These are phyloP conservation scores for Chalaropsis ovoidea DNA, from an alignment of 2,329 filamentous ascomycete genomes.

Conservation along the genomic window DNA sequence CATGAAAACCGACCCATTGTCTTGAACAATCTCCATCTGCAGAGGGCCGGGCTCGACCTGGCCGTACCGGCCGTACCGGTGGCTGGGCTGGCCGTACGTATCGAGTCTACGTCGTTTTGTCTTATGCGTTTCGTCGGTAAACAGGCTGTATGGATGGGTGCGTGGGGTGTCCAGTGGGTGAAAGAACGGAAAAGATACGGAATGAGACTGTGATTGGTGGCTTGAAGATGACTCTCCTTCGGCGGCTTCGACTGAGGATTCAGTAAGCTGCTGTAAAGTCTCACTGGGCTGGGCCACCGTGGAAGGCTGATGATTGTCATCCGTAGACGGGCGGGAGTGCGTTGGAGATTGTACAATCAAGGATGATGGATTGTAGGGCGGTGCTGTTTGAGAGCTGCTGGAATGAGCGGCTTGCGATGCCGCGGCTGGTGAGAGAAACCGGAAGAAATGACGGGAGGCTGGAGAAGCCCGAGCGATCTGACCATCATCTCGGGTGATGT, in stretches of 20 bases:
- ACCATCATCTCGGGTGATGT: neutral
- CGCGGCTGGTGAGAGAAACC: neutral
- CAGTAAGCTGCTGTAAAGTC: neutral
- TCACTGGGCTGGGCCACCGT: neutral
- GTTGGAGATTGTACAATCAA: neutral
- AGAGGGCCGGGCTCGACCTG: slow-evolving; percentile 75
- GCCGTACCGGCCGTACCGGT: slow-evolving; percentile 76
- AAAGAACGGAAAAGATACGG: neutral
- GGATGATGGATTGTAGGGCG: neutral
- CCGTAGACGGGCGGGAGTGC: neutral
- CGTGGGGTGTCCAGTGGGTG: neutral
- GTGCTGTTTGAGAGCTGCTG: neutral
- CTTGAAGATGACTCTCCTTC: neutral
- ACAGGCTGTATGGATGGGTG: slow-evolving; percentile 27
- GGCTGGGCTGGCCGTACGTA: slow-evolving; percentile 40
- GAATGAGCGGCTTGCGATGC: neutral
- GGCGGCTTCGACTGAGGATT: neutral
- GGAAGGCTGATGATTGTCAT: neutral
- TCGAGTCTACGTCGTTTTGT: slow-evolving; percentile 63
- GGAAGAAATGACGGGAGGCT: neutral
- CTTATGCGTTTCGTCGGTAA: slow-evolving; percentile 42
- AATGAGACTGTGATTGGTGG: neutral
- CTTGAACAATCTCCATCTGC: slow-evolving; percentile 60
- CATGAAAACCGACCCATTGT: slow-evolving; percentile 50
- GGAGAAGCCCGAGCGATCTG: neutral